These are phyloP conservation scores for Curvularia lunata DNA, from an alignment of 2,329 filamentous ascomycete species.

Conservation along the genomic window DNA sequence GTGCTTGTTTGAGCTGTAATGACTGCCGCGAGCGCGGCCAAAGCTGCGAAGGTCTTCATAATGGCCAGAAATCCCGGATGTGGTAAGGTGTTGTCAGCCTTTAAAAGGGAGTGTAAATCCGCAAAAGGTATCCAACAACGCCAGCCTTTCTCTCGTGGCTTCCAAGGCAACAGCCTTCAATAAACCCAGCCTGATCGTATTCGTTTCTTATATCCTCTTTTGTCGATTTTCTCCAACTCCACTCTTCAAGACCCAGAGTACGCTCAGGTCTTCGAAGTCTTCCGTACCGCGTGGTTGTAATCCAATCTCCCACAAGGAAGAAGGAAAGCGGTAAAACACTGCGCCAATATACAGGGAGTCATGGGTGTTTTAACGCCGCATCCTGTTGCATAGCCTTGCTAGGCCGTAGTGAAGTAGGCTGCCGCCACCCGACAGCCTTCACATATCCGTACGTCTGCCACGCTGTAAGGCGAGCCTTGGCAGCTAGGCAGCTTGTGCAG, in stretches of 20 bases:
- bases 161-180: background rate
- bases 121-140: background rate
- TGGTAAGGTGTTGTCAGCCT: background rate
- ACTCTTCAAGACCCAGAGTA: background rate
- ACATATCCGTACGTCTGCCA: conserved; percentile 7
- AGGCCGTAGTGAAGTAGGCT: background rate
- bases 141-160: background rate
- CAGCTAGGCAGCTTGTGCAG: conserved; percentile 5
- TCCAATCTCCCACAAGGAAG: background rate
- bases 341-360: background rate
- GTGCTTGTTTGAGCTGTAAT: conserved; percentile 11
- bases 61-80: background rate
- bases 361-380: conserved; percentile 5
- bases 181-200: background rate
- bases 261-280: background rate
- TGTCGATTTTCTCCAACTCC: background rate
- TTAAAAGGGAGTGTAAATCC: background rate
- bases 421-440: conserved; percentile 5
- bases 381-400: background rate
- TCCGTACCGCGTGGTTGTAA: background rate
- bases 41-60: conserved; percentile 11
- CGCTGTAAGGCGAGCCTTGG: conserved; percentile 9
- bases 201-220: background rate
- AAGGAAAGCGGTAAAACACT: background rate
- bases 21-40: conserved; percentile 9